Evolutionary conservation across 768 basidiomycete species (phyloP).

Genomic region (Russula sp.): DNA sequence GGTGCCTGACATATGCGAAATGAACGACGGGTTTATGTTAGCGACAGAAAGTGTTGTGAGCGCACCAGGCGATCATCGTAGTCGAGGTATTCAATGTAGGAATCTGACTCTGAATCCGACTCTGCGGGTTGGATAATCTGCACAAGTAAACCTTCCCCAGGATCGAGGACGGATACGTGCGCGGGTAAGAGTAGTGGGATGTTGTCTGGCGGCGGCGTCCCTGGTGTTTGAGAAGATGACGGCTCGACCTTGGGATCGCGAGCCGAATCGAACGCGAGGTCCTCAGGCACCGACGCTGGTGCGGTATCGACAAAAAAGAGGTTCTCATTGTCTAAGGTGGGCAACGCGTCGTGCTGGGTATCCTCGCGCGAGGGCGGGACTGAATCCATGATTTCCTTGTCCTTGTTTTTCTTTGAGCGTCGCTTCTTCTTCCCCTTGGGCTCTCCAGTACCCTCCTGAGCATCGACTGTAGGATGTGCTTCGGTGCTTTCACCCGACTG

Average conservation of each 20-base stretch:
- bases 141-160: slow-evolving; percentile 38
- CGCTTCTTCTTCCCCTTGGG: slow-evolving; percentile 21
- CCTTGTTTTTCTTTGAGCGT: slow-evolving; percentile 19
- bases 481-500: neutral
- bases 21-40: neutral
- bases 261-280: slow-evolving; percentile 29
- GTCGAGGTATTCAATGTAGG: slow-evolving; percentile 76
- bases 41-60: slow-evolving; percentile 8
- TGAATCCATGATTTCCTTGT: neutral
- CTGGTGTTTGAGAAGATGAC: slow-evolving; percentile 11
- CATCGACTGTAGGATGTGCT: neutral
- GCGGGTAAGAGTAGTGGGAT: slow-evolving; percentile 55
- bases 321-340: neutral
- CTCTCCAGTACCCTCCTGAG: neutral
- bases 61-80: slow-evolving; percentile 59
- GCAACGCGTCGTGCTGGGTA: slow-evolving; percentile 1
- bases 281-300: slow-evolving; percentile 40
- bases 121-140: slow-evolving; percentile 48
- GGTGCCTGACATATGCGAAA: slow-evolving; percentile 40
- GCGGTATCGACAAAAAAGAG: slow-evolving; percentile 53
- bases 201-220: slow-evolving; percentile 18
- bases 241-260: slow-evolving; percentile 16
- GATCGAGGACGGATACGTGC: slow-evolving; percentile 61
- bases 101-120: slow-evolving; percentile 56
- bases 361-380: slow-evolving; percentile 6